These are phyloP conservation scores for Pachyrhizus erosus DNA, from an alignment of 306 rosid species.

Conservation along the genomic window DNA sequence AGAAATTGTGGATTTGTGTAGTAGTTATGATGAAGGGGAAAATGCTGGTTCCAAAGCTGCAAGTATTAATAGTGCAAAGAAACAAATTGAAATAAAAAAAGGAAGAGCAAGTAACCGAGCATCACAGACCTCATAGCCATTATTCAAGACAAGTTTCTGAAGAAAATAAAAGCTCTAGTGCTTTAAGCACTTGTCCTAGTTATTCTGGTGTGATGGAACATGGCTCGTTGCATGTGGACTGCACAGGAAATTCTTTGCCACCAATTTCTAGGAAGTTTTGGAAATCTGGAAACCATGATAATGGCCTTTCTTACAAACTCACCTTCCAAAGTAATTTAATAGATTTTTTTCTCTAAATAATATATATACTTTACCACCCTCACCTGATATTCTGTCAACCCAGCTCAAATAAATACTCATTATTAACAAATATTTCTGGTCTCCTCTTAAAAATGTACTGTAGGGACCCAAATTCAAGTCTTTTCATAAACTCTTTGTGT, in stretches of 20 bases:
- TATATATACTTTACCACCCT: neutral
- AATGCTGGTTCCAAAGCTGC: constrained; percentile 41
- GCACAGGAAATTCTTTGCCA: too few species aligned
- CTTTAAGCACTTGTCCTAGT: constrained; percentile 56
- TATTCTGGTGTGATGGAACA: constrained; percentile 59
- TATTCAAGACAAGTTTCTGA: constrained; percentile 47
- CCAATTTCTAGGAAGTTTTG: constrained; percentile 68
- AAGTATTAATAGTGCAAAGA: neutral
- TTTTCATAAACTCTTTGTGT: neutral
- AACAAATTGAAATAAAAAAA: constrained; percentile 25
- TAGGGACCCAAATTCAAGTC: neutral
- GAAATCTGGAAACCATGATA: constrained; percentile 77
- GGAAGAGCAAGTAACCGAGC: constrained; percentile 27
- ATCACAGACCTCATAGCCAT: constrained; percentile 31
- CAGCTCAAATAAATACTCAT: neutral
- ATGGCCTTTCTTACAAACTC: constrained; percentile 50
- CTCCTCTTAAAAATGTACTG: too few species aligned
- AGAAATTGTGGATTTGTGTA: constrained; percentile 68
- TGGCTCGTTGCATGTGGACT: too few species aligned
- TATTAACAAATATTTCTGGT: neutral
- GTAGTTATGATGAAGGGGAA: constrained; percentile 65
- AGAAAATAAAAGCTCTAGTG: constrained; percentile 52
- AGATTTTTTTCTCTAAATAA: neutral
- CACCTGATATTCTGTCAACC: neutral
- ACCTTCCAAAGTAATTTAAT: constrained; percentile 58